Evolutionary conservation across 1,284 basidiomycete species (phyloP), one percentile per base, ranked within the genome.

Genomic region (Blastosporella zonata): DNA sequence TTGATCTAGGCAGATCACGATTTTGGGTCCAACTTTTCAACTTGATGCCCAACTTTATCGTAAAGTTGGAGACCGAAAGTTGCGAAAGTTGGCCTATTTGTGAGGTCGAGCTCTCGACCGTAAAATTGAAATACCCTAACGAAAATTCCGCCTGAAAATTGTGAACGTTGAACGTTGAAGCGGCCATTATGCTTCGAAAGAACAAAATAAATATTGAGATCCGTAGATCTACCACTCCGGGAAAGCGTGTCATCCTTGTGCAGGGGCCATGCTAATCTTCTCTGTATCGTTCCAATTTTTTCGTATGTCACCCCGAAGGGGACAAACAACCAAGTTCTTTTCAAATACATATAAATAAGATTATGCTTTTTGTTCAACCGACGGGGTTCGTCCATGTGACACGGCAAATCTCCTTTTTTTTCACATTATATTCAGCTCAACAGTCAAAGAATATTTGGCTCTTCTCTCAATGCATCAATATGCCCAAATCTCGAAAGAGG

Each of bases 401-500:
- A 15, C 10, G 9, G 20, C 17, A 15, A 9, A 17, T 12, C 18
- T 6, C 3, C 4, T n/a, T 27, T n/a, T 28, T 39, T 25, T 27
- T 27, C 38, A n/a, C 3, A 15, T n/a, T n/a, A 6, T 17, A 7
- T 22, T 25, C 2, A 12, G 12, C 3, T 31, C 29, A 13, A 9
- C 12, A 13, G 6, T 27, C 25, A 31, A 12, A 12, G n/a, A n/a
- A n/a, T n/a, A n/a, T n/a, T n/a, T 12, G 7, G 5, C 29, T 13
- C 27, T 25, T 6, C 15, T 22, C 15, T 44, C 37, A 4, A 49
- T 48, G 35, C 25, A 23, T 48, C 25, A 37, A 49, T 41, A 68
- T 78, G 76, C 68, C 74, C 41, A 75, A 67, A 57, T 50, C 58
- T 34, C 71, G 68, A 48, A 79, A 73, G 60, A 70, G 67, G 55